Evolutionary conservation across 176 grass and related monocot species (phyloP).

Genomic region (Carex pumila): DNA sequence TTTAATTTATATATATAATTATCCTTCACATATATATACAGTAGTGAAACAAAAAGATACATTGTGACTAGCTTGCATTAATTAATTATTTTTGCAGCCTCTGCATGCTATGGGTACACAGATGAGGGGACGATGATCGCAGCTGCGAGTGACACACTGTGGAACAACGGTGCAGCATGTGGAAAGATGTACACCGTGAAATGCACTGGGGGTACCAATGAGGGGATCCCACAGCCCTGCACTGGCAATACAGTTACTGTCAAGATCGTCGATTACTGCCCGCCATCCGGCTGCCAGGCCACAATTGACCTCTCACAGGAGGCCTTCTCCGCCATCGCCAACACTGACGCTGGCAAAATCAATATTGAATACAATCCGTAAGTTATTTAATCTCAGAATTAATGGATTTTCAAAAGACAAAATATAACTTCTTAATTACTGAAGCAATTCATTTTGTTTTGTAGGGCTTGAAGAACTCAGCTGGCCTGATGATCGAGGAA

Average conservation of each 20-base stretch:
- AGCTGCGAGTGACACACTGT: conserved; percentile 35
- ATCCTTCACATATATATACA: no score
- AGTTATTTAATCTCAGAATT: neutral
- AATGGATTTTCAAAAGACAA: neutral
- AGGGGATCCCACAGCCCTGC: conserved; percentile 32
- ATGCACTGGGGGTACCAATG: conserved; percentile 33
- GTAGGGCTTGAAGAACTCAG: neutral
- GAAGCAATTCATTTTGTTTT: neutral
- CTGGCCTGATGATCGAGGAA: neutral
- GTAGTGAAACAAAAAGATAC: no score
- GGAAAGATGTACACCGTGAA: conserved; percentile 19
- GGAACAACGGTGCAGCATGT: conserved; percentile 32
- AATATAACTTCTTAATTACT: no score
- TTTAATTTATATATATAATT: no score
- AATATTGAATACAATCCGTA: conserved; percentile 33
- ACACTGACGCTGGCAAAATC: conserved; percentile 43
- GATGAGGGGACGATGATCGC: conserved; percentile 40
- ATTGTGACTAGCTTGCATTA: no score
- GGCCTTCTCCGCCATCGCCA: conserved; percentile 44
- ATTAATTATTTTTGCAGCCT: conserved; percentile 23
- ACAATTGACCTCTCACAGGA: conserved; percentile 54
- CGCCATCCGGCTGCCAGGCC: conserved; percentile 23
- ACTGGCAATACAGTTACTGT: conserved; percentile 29
- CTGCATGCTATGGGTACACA: conserved; percentile 32
- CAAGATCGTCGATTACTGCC: conserved; percentile 47